phyloP scores from a whole-genome alignment of 148 eudicot species.

The Cornus florida region DNA sequence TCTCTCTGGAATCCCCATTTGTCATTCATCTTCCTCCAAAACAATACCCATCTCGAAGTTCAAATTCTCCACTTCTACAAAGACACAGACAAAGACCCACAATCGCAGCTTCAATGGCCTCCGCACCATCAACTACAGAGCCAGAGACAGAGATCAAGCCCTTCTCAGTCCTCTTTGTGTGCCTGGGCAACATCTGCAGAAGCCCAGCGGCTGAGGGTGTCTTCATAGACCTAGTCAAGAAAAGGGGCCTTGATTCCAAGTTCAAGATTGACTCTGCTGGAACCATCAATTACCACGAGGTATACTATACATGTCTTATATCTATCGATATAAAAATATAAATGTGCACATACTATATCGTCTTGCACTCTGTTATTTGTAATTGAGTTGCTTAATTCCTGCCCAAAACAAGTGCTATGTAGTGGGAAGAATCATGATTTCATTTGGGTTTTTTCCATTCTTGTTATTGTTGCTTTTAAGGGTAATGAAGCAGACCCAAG shows the following conservation, averaged over 20 bases:
- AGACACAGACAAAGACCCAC: conserved; percentile 10
- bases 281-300: conserved; percentile 87
- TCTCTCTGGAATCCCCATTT: conserved; percentile 18
- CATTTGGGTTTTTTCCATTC: conserved; percentile 6
- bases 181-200: conserved; percentile 92
- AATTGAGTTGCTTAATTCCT: not conserved
- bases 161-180: conserved; percentile 81
- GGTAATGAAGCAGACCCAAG: conserved; percentile 91
- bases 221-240: conserved; percentile 67
- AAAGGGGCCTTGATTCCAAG: conserved; percentile 62
- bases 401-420: not conserved
- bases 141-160: conserved; percentile 43
- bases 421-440: not conserved
- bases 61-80: conserved; percentile 14
- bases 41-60: conserved; percentile 15
- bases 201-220: conserved; percentile 99
- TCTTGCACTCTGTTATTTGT: not conserved
- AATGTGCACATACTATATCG: not conserved
- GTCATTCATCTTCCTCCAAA: conserved; percentile 2
- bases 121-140: conserved; percentile 28
- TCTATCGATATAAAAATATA: not conserved
- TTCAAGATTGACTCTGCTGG: conserved; percentile 95
- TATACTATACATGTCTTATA: conserved; percentile 19
- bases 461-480: conserved; percentile 37
- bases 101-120: conserved; percentile 53